Base-by-base conservation (phyloP, 129 eudicot genomes). In the Logfia minima region DNA sequence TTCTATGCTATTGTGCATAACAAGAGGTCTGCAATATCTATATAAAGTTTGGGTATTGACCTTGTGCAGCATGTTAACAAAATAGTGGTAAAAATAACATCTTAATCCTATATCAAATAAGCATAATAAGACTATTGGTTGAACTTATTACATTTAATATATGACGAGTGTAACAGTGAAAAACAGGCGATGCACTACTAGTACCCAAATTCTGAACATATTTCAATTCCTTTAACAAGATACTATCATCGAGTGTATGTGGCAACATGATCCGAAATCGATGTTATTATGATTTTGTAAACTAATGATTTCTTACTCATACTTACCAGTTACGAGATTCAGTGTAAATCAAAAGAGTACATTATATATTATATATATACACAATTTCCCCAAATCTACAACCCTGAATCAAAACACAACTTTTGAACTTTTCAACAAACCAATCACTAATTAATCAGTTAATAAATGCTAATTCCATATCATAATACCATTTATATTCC, bases 321-420 rank as follows among this genome's bases (percentile, higher is more conserved):
- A 22, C 19, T 66, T 61, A 29, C 8, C 35, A 22, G 21, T 28
- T 29, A 55, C 37, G 26, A 76, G 65, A 24, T 62, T 75, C 51
- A 17, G 70, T 62, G 21, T 63, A 75, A 24, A 32, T 32, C 23
- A 26, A 62, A 4, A 10, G 43, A 65, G 22, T 19, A 18, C 55
- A n/a, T n/a, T n/a, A n/a, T n/a, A n/a, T n/a, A n/a, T n/a, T n/a
- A n/a, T n/a, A 63, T 2, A 66, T 66, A 51, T 2, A 67, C 35
- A 77, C 26, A 55, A 53, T 5, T 19, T 23, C 10, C 79, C 56
- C 51, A 80, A 72, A 72, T 72, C 72, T 60, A 29, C 55, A 71
- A 61, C 64, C 71, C 82, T 48, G 70, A 19, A 59, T 64, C 18
- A 51, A 10, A 2, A 63, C 32, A 34, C 9, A 45, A 59, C 29